Base-by-base conservation (phyloP, 2,329 filamentous ascomycete species). In the Ophiosphaerella korrae region DNA sequence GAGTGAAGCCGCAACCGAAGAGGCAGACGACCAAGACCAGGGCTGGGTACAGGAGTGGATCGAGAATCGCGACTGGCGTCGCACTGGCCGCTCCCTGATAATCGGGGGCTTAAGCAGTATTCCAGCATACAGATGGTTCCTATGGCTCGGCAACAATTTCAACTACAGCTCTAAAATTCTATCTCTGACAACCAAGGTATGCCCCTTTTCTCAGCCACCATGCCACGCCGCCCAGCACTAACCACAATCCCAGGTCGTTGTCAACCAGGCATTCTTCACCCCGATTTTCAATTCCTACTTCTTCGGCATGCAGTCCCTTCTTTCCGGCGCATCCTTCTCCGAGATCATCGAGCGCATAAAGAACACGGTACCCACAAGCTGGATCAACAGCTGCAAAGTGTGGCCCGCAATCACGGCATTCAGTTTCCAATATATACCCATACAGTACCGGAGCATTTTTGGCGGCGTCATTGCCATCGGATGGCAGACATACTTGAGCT, bases 401-500 rank as follows among this genome's bases (percentile, higher is more conserved):
- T 97, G 92, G 92, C 93, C 92, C 0, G 85, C 85, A 0, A 88
- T 96, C 13, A 95, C 88, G 12, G 91, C 91, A 0, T 87, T 97
- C 68, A 92, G 82, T 72, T 95, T 97, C 67, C 85, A 88, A n/a
- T 94, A 90, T 65, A 78, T 97, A 4, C 84, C 87, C 23, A 79
- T 91, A 41, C 86, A 93, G 67, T 93, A 90, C 73, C 80, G 92
- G 43, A 89, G 86, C 62, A 82, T 96, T 13, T 94, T 96, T 62
- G 85, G 88, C 33, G 72, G 89, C 1, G 76, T 88, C 6, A 82
- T 96, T 58, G 90, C 90, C 1, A 88, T 96, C 44, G 89, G 89
- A 0, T 97, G 92, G 92, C 92, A 96, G 81, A 92, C 90, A 1
- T 97, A 96, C 78, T 68, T 97, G 62, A 90, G 87, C 61, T 89